Evolutionary conservation across 2,329 filamentous ascomycete genomes (phyloP), one percentile per base, ranked within the genome.

Genomic region (Alternaria sp.): DNA sequence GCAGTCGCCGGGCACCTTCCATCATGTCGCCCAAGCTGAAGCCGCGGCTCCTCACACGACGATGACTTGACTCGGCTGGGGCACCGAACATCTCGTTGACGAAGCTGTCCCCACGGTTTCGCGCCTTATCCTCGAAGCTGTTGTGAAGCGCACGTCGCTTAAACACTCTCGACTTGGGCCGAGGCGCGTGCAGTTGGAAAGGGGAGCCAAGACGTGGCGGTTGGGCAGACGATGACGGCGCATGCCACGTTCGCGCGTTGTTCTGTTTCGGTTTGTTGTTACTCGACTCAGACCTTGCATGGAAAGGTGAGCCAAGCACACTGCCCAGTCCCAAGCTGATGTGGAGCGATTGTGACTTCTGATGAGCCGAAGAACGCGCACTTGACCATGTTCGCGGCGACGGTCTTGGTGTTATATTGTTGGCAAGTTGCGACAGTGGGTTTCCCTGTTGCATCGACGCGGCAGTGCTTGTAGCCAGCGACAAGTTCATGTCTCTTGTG

Each of bases 21-120:
- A 80, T 80, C 58, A 85, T 82, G 51, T 86, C 84, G 49, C 86
- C 84, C 24, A 85, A 80, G 45, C 85, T 88, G 67, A 86, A 87
- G 54, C 86, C 86, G 41, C 87, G 84, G 65, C 83, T 86, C 39
- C 86, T 83, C 33, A 86, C 81, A 29, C 85, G 83, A 54, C 84
- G 83, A 64, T 85, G 81, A 52, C 83, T 82, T 9, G 80, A 79
- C 58, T 86, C 82, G 28, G 79, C 76, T 37, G 79, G 77, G 33
- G 77, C 77, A 54, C 79, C 77, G 61, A 84, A 82, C 8, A 84
- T 70, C 56, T 82, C 77, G 49, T 74, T 77, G 37, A 78, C 75
- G 6, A 80, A 77, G 60, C 78, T 80, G 36, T 79, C 79, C 21
- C 72, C 72, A 36, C 74, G 71, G 40, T 66, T 72, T 8, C 73